Evolutionary conservation across 768 basidiomycete genomes (phyloP), one percentile per base, ranked within the genome.

Genomic region (Lactarius sanguifluus): DNA sequence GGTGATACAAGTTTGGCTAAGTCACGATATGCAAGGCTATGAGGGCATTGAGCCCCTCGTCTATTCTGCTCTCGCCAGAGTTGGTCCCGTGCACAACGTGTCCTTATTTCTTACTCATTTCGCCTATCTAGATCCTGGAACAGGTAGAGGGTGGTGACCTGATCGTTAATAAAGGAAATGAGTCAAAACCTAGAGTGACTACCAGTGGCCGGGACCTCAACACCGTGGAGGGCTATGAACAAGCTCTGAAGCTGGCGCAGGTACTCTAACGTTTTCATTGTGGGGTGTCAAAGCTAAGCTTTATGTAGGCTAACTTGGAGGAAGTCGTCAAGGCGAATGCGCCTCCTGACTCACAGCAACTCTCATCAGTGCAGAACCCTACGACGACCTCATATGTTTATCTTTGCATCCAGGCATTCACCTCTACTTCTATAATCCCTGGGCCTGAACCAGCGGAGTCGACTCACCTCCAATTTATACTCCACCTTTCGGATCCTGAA

Each of bases 21-120:
- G 90, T 73, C 96, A 98, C 78, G 95, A 97, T 71, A 96, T 99
- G 96, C 82, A 85, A 69, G 97, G 97, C 20, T 98, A 96, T 74
- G 94, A 96, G 64, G 97, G 97, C 8, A 84, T 98, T 52, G 96
- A 98, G 78, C 84, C 89, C 13, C 83, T 99, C n/a, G 92, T 95
- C 30, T 98, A 97, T 78, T 86, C 89, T 28, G 89, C 92, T 2
- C 81, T 98, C 54, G 79, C 92, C 25, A 84, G 89, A 76, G 94
- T 95, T 69, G 61, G 88, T 66, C 30, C 47, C 63, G 3, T 70
- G 18, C 38, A 56, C 66, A 60, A 20, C 38, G 7, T 58, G 30
- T 54, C 28, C 15, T 38, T 50, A 1, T 20, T 9, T 28, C 57
- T 52, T 43, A 16, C 64, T 63, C 38, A 61, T 62, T 18, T 30